Percentiles rank a stretch among this genome's conserved stretches.
These are phyloP conservation scores for Podila minutissima DNA, from an alignment of 192 early-diverging fungal species.

Conservation along the genomic window DNA sequence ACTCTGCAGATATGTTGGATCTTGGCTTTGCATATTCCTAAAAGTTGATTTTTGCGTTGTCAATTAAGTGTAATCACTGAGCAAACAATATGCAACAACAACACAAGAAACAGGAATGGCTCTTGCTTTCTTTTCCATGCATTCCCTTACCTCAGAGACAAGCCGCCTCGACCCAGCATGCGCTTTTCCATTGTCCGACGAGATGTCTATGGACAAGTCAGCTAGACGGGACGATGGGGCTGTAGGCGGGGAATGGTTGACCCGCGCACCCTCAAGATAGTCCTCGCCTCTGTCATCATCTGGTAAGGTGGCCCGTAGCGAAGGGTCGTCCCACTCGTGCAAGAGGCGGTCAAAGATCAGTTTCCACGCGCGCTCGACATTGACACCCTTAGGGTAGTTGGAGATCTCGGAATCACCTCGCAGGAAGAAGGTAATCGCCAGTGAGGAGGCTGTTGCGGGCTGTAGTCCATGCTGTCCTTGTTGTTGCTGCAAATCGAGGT, in stretches of 20 bases:
- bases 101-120: not conserved
- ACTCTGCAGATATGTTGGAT: constrained; percentile 46
- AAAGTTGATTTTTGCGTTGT: not conserved
- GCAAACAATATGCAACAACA: not conserved
- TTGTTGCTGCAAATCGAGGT: not conserved
- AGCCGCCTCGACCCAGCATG: constrained; percentile 21
- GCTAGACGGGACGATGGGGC: constrained; percentile 4
- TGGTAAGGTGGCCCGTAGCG: not conserved
- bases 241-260: not conserved
- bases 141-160: constrained; percentile 29
- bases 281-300: not conserved
- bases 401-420: constrained; percentile 13
- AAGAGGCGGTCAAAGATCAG: constrained; percentile 28
- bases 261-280: no score
- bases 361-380: constrained; percentile 23
- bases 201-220: not conserved
- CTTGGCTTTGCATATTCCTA: constrained; percentile 26
- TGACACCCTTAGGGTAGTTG: not conserved
- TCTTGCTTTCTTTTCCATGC: not conserved
- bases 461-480: not conserved
- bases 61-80: not conserved
- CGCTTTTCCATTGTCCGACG: constrained; percentile 4
- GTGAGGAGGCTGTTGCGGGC: constrained; percentile 4
- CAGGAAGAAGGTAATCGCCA: constrained; percentile 34
- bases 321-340: constrained; percentile 7